Percentiles rank a stretch among this genome's conserved stretches.
phyloP scores from a whole-genome alignment of 2,329 filamentous ascomycete genomes.

The Trichoderma pleuroti region DNA sequence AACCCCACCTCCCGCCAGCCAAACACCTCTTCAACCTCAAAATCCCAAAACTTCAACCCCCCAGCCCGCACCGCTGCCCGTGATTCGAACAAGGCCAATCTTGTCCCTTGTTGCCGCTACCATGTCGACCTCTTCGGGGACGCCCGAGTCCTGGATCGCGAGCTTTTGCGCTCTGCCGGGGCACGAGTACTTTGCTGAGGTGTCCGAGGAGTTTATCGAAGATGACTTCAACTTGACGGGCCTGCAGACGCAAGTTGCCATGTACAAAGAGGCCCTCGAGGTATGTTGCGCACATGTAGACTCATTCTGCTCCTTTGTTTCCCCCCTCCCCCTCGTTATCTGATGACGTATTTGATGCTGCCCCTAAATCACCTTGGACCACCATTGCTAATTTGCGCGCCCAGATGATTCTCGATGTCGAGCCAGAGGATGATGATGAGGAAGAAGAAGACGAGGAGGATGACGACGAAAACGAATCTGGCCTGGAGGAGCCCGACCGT shows the following conservation, averaged over 20 bases:
- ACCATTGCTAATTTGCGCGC: background rate
- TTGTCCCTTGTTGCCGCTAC: conserved; percentile 17
- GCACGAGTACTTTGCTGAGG: conserved; percentile 98
- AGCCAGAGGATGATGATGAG: conserved; percentile 90
- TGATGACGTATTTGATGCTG: background rate
- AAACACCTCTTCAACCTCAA: background rate
- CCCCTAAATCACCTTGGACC: background rate
- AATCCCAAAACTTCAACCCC: background rate
- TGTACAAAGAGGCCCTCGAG: conserved; percentile 98
- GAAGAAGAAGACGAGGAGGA: conserved; percentile 77
- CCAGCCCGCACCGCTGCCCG: background rate
- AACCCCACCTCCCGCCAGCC: conserved; percentile 7
- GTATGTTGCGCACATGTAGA: conserved; percentile 33
- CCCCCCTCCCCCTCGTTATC: background rate
- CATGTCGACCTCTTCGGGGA: conserved; percentile 60
- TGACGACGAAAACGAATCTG: conserved; percentile 69
- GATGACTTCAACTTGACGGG: conserved; percentile 99
- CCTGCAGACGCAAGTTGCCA: conserved; percentile 88
- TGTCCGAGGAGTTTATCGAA: conserved; percentile 98
- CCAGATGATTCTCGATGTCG: conserved; percentile 95
- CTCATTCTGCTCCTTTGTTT: background rate
- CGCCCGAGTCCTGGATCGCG: conserved; percentile 91
- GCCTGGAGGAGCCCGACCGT: conserved; percentile 47
- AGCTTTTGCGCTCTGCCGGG: conserved; percentile 94
- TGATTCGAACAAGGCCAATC: conserved; percentile 4